phyloP scores from a whole-genome alignment of 2,329 filamentous ascomycete genomes.

The Aspergillus candidus region DNA sequence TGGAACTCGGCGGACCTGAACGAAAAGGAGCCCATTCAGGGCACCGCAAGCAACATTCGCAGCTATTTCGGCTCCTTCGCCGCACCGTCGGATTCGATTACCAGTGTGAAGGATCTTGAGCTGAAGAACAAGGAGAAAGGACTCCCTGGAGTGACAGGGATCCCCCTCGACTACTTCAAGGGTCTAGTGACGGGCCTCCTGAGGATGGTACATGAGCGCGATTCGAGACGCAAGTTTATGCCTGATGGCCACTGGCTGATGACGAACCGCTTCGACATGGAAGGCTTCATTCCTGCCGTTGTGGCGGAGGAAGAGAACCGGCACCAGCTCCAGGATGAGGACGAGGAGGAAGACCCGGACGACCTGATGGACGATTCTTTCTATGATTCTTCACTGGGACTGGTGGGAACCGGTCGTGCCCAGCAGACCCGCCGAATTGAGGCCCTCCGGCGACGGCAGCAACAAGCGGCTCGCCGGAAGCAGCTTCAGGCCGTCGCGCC shows the following conservation, averaged over 20 bases:
- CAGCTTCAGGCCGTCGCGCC: constrained; percentile 75
- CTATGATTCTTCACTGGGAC: constrained; percentile 29
- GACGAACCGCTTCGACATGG: constrained; percentile 81
- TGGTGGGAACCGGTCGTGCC: constrained; percentile 54
- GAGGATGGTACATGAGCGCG: constrained; percentile 84
- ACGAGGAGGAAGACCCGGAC: constrained; percentile 52
- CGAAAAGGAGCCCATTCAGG: constrained; percentile 34
- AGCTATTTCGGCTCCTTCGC: constrained; percentile 39
- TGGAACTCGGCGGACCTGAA: constrained; percentile 68
- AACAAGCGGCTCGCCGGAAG: constrained; percentile 61
- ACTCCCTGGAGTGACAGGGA: constrained; percentile 59
- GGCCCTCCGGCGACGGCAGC: constrained; percentile 56
- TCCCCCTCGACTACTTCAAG: constrained; percentile 73
- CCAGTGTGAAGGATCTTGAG: constrained; percentile 30
- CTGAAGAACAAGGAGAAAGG: constrained; percentile 40
- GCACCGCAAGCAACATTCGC: constrained; percentile 37
- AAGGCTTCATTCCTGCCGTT: constrained; percentile 76
- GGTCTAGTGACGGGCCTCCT: constrained; percentile 73
- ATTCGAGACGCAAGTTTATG: constrained; percentile 80
- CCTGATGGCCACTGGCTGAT: constrained; percentile 88
- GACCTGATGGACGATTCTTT: constrained; percentile 37
- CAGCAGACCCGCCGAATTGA: constrained; percentile 60
- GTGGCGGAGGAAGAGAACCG: constrained; percentile 78
- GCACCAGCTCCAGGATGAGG: constrained; percentile 60
- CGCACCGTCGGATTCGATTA: constrained; percentile 15